Percentiles rank a stretch among this genome's conserved stretches.
These are phyloP conservation scores for Phytophthora foliorum DNA, from an alignment of 352 stramenopile genomes.

Conservation along the genomic window DNA sequence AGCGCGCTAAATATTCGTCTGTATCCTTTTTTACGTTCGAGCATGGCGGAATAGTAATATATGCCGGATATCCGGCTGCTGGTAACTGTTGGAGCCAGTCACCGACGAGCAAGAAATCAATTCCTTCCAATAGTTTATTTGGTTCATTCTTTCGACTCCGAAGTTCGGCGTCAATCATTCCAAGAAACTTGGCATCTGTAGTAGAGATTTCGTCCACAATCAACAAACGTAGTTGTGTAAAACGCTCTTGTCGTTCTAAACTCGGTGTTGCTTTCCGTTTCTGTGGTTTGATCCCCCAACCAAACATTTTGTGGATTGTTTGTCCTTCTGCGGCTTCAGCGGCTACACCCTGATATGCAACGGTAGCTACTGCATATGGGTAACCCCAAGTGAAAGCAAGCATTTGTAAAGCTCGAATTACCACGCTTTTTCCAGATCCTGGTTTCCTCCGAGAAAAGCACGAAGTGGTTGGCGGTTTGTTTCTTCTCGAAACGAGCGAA, in stretches of 20 bases:
- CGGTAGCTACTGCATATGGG: slow-evolving; percentile 9
- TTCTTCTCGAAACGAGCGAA: slow-evolving; percentile 2
- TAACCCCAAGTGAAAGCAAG: slow-evolving; percentile 3
- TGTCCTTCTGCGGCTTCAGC: too few relatives aligned
- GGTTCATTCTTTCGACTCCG: too few relatives aligned
- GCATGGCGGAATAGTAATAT: neutral
- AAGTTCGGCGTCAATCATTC: too few relatives aligned
- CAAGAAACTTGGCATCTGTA: slow-evolving; percentile 9
- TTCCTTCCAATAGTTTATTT: too few relatives aligned
- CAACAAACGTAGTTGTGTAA: slow-evolving; percentile 1
- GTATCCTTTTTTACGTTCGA: neutral
- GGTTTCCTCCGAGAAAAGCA: slow-evolving; percentile 12
- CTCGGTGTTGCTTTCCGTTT: neutral
- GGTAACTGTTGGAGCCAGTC: too few relatives aligned
- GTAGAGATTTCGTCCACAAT: slow-evolving; percentile 16
- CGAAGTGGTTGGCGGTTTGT: slow-evolving; percentile 3
- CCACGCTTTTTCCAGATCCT: neutral
- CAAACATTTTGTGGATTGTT: slow-evolving; percentile 17
- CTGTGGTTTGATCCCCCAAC: slow-evolving; percentile 11
- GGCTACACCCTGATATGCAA: too few relatives aligned
- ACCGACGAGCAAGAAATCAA: too few relatives aligned
- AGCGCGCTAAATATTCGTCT: slow-evolving; percentile 6
- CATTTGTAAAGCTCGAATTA: slow-evolving; percentile 3
- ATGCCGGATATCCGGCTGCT: slow-evolving; percentile 1
- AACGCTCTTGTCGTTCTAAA: slow-evolving; percentile 1